phyloP scores from a whole-genome alignment of 2,329 filamentous ascomycete species.

The Aspergillus intermedius region DNA sequence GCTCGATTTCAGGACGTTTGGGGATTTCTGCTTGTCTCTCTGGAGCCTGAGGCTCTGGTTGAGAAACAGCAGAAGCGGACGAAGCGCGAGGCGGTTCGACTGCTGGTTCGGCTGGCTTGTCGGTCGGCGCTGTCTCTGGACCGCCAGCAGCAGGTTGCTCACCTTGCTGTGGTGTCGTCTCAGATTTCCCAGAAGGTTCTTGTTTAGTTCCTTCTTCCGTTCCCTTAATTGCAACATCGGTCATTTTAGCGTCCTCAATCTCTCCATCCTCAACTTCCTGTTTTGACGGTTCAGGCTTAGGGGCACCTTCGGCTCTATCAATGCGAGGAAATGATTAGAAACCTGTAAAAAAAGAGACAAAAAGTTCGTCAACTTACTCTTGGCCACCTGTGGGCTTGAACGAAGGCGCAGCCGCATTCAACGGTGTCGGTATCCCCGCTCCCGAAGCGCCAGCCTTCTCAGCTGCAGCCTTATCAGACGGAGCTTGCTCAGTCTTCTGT shows the following conservation, averaged over 20 bases:
- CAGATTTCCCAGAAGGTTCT: slow-evolving; percentile 12
- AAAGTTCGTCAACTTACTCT: slow-evolving; percentile 27
- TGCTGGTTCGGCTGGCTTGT: slow-evolving; percentile 10
- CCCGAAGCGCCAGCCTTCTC: slow-evolving; percentile 23
- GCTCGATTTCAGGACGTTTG: slow-evolving; percentile 35
- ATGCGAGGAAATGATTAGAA: background rate
- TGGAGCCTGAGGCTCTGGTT: slow-evolving; percentile 20
- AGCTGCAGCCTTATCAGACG: slow-evolving; percentile 14
- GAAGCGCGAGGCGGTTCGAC: slow-evolving; percentile 9
- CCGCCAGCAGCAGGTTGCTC: slow-evolving; percentile 5
- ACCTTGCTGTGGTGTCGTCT: slow-evolving; percentile 4
- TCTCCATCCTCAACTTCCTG: slow-evolving; percentile 41
- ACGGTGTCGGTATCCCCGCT: slow-evolving; percentile 26
- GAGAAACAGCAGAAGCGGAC: slow-evolving; percentile 16
- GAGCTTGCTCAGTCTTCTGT: slow-evolving; percentile 12
- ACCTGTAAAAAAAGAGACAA: background rate
- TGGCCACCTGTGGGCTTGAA: slow-evolving; percentile 30
- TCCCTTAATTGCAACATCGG: slow-evolving; percentile 21
- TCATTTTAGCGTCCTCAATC: slow-evolving; percentile 41
- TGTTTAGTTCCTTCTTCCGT: slow-evolving; percentile 3
- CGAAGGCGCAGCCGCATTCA: slow-evolving; percentile 37
- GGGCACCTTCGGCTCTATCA: slow-evolving; percentile 22
- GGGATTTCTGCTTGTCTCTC: slow-evolving; percentile 29
- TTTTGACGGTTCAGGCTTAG: slow-evolving; percentile 21
- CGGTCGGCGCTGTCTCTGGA: slow-evolving; percentile 7